A percentile compares a stretch with the other conserved stretches of the same genome.
These are phyloP conservation scores for Metarhizium guizhouense DNA, from an alignment of 2,329 filamentous ascomycete species.

Conservation along the genomic window DNA sequence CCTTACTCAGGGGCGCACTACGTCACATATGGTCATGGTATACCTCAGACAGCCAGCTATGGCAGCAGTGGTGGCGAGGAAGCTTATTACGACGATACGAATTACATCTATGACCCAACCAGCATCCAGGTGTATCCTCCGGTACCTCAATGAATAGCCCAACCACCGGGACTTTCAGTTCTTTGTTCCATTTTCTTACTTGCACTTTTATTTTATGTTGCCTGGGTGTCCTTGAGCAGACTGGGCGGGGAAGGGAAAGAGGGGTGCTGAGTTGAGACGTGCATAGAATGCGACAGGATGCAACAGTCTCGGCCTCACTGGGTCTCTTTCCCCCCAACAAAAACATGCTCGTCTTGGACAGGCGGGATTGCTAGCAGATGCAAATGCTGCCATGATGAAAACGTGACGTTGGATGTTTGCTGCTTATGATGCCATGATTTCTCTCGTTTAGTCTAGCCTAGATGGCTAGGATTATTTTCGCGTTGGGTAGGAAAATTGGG, in stretches of 20 bases:
- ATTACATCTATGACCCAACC: slow-evolving; percentile 18
- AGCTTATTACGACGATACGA: slow-evolving; percentile 20
- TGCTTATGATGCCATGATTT: not conserved
- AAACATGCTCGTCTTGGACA: not conserved
- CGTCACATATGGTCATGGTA: slow-evolving; percentile 12
- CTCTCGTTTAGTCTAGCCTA: not conserved
- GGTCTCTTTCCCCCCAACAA: not conserved
- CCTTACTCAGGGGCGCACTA: slow-evolving; percentile 19
- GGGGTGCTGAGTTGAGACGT: not conserved
- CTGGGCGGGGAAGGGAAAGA: not conserved
- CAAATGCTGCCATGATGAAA: not conserved
- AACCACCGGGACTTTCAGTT: not conserved
- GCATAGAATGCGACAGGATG: not conserved
- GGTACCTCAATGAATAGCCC: not conserved
- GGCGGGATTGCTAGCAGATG: not conserved
- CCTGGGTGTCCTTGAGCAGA: not conserved
- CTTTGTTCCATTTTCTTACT: not conserved
- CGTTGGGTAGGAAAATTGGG: not conserved
- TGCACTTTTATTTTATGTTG: not conserved
- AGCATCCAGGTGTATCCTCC: not conserved
- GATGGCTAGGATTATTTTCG: not conserved
- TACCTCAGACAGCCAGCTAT: slow-evolving; percentile 22
- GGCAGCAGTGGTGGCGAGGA: slow-evolving; percentile 25
- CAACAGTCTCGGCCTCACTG: not conserved
- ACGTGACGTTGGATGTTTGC: not conserved